These are phyloP conservation scores for Chaetoceros muelleri DNA, from an alignment of 108 stramenopile genomes.

Conservation along the genomic window DNA sequence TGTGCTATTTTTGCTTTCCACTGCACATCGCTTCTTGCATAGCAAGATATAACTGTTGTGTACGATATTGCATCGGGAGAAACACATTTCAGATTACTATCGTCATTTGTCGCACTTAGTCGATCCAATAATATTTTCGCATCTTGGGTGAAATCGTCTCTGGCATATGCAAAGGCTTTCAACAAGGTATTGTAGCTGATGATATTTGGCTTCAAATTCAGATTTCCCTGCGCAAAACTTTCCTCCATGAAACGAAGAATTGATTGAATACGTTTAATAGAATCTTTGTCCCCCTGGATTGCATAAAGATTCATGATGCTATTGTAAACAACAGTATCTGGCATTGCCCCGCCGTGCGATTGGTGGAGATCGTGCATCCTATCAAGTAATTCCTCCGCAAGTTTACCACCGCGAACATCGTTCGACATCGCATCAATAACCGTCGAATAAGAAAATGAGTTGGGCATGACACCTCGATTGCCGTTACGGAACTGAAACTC, in stretches of 20 bases:
- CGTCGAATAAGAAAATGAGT: slow-evolving; percentile 68
- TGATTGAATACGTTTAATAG: slow-evolving; percentile 30
- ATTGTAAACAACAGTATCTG: slow-evolving; percentile 11
- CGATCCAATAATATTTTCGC: slow-evolving; percentile 43
- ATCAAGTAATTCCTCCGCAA: slow-evolving; percentile 22
- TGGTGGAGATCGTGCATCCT: slow-evolving; percentile 12
- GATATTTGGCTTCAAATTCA: slow-evolving; percentile 33
- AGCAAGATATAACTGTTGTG: slow-evolving; percentile 50
- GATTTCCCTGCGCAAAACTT: slow-evolving; percentile 26
- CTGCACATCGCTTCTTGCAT: slow-evolving; percentile 34
- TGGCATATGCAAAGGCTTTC: slow-evolving; percentile 46
- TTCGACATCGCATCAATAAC: slow-evolving; percentile 70
- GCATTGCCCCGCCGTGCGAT: background rate
- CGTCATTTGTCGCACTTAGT: slow-evolving; percentile 37
- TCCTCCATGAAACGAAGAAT: slow-evolving; percentile 43
- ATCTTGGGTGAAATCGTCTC: slow-evolving; percentile 25
- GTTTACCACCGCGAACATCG: slow-evolving; percentile 38
- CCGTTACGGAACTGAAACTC: background rate
- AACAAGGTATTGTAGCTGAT: slow-evolving; percentile 49
- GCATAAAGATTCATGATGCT: slow-evolving; percentile 33
- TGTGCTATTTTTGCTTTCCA: slow-evolving; percentile 60
- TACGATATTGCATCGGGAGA: slow-evolving; percentile 58
- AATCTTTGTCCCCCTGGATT: slow-evolving; percentile 22
- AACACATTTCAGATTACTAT: slow-evolving; percentile 24
- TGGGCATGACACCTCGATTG: slow-evolving; percentile 23